Base-by-base conservation (phyloP, 108 stramenopile species). In the Aurantiochytrium sp. region DNA sequence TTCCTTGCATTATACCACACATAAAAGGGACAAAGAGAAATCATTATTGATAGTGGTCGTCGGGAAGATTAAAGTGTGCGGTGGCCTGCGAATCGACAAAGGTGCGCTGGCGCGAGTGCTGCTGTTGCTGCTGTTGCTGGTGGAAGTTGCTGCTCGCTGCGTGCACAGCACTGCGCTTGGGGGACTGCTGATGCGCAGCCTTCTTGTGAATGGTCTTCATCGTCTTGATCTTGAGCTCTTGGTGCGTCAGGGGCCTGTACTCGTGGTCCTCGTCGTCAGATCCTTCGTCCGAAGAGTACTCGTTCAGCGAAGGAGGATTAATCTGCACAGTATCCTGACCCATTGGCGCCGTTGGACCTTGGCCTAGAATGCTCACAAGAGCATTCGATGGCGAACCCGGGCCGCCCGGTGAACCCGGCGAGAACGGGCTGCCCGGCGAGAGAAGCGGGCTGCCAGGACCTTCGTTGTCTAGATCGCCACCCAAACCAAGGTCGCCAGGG, bases 221-320 rank as follows among this genome's bases (percentile, higher is more conserved):
- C 42, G 95, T 92, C 91, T 90, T 92, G 83, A 91, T 72, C 91
- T 94, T 92, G 89, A 95, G 90, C 93, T 96, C 90, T 87, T 95
- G 92, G 87, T 95, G 29, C 53, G 92, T 95, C 87, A 93, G 83
- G 71, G 95, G 88, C 43, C 92, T 55, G 72, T 93, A 88, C 72
- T 95, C 90, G 72, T 89, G 94, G 44, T 93, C 94, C 60, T 90
- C 92, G 55, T 94, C 95, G 60, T 92, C 93, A 42, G 87, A 76
- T 44, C 90, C 94, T n/a, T 95, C 95, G 42, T 96, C 95, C 51
- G 90, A 92, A 14, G 92, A 92, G 60, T 94, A 95, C 89, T 96
- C 96, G 45, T 95, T 92, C 4, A 96, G 92, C 88, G 94, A 93
- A n/a, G 96, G 96, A 64, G 96, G 95, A 51, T 95, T 95, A 51